Evolutionary conservation across 306 rosid genomes (phyloP), one percentile per base, ranked within the genome.

Genomic region (Psophocarpus tetragonolobus): DNA sequence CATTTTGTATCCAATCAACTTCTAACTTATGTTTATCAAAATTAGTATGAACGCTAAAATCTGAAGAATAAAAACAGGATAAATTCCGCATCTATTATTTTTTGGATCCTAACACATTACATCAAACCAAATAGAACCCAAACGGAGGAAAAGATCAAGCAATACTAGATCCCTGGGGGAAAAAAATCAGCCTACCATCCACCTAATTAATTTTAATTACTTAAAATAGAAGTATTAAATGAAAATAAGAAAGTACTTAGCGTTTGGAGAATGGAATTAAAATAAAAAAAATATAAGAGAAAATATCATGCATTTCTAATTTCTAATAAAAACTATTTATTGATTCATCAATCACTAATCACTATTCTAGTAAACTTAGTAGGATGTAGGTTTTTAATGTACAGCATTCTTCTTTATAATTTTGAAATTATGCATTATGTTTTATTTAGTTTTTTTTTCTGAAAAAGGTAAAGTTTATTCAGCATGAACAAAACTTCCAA

Each of bases 41-140:
- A n/a, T 17, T 36, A 70, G 38, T 21, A 33, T 27, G 35, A 68
- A 68, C 72, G 27, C 14, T 44, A 18, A 42, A 9, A 38, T 60
- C 44, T 50, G 61, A 21, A 53, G 20, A 38, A 81, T 39, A 29
- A 32, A 18, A 26, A 42, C 60, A 9, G 45, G 23, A 80, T n/a
- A 53, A 54, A 66, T 29, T 47, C 33, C 32, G 63, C 60, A 14
- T 24, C 77, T 26, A 50, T 17, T 50, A 47, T 5, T 17, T 50
- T 62, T 64, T 47, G 0, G 3, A 36, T 38, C 32, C 44, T 11
- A 41, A 41, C 17, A 30, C 21, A 27, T 33, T 11, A 36, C 17
- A 48, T 36, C 36, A 68, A 76, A 63, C 63, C 41, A 3, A 68
- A 68, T 27, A 64, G 54, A 50, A 71, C 33, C 77, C 60, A 48